Evolutionary conservation across 1,284 basidiomycete genomes (phyloP).

Genomic region (Apiotrichum sp.): DNA sequence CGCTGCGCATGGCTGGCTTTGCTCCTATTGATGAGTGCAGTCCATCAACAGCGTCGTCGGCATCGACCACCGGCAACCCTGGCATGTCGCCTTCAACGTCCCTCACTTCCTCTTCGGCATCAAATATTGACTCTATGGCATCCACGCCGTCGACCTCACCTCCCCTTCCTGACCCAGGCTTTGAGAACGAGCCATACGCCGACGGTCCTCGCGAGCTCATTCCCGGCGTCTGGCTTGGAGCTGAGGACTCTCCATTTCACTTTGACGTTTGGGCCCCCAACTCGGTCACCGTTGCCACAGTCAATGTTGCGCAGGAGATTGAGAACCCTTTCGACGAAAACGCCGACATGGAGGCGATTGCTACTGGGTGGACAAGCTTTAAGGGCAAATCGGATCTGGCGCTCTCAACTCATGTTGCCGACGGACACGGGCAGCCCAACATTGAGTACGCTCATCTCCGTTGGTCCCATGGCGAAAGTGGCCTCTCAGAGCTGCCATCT

Average conservation of each 20-base stretch:
- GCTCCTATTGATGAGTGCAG: slow-evolving; percentile 23
- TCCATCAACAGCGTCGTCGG: background rate
- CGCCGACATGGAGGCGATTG: slow-evolving; percentile 1
- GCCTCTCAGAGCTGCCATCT: slow-evolving; percentile 59
- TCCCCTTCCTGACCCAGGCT: slow-evolving; percentile 1
- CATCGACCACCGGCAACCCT: slow-evolving; percentile 1
- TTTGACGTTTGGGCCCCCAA: slow-evolving; percentile 26
- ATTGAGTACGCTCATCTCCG: slow-evolving; percentile 87
- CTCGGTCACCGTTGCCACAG: slow-evolving; percentile 45
- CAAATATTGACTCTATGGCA: slow-evolving; percentile 9
- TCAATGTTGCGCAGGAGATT: slow-evolving; percentile 96
- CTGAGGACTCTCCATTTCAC: slow-evolving; percentile 77
- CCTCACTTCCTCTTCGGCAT: slow-evolving; percentile 9
- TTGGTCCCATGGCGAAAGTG: slow-evolving; percentile 90
- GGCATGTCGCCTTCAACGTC: slow-evolving; percentile 14
- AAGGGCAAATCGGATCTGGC: slow-evolving; percentile 19
- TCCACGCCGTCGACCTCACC: slow-evolving; percentile 17
- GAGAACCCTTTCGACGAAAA: slow-evolving; percentile 61
- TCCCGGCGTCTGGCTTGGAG: slow-evolving; percentile 85
- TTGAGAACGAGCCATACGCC: slow-evolving; percentile 57
- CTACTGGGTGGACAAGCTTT: slow-evolving; percentile 3
- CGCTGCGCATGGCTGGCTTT: slow-evolving; percentile 9
- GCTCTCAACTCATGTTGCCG: slow-evolving; percentile 15
- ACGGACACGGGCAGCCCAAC: slow-evolving; percentile 55
- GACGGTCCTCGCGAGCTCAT: slow-evolving; percentile 83